Evolutionary conservation across 176 grass and related monocot genomes (phyloP), one percentile per base, ranked within the genome.

Genomic region (Carex scoparia): DNA sequence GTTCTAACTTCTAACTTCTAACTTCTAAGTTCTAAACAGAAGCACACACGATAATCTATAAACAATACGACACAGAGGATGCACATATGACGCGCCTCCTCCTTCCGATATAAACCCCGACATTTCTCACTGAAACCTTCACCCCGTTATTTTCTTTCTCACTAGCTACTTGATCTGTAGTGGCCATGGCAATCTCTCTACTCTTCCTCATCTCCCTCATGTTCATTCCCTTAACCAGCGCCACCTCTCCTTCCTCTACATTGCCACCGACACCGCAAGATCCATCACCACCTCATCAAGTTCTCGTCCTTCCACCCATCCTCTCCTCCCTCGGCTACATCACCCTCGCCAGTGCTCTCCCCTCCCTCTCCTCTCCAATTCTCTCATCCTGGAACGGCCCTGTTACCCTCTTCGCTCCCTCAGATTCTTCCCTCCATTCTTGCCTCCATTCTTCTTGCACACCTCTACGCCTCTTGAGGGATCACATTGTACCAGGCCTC

Each of bases 241-340:
- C 57, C 84, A 9, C 84, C 70, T 46, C 42, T 1, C 7, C 42
- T 46, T 46, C 42, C 42, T 28, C 66, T 7, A 27, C 84, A 51
- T 64, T 48, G 8, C 70, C 84, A 48, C 84, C 84, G 0, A 62
- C 19, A 16, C 59, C 79, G 0, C 59, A 83, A 83, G 80, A 83
- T 61, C 56, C 32, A 77, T 51, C 72, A 27, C 72, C 33, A 60
- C 30, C 61, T 5, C 78, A 81, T 33, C 64, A 84, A 64, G 58
- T 56, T 48, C 62, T 73, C 76, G 19, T 77, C 46, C 80, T 87
- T 23, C 27, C 86, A n/a, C 86, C 86, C 9, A 87, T 87, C 68
- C 93, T 95, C 62, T 42, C 79, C 15, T 86, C 85, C 59, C 90
- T 95, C 65, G 93, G 90, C 37, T 95, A 92, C 93, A 85, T 81